Base-by-base conservation (phyloP, 2,329 filamentous ascomycete genomes). In the Alternaria solani region DNA sequence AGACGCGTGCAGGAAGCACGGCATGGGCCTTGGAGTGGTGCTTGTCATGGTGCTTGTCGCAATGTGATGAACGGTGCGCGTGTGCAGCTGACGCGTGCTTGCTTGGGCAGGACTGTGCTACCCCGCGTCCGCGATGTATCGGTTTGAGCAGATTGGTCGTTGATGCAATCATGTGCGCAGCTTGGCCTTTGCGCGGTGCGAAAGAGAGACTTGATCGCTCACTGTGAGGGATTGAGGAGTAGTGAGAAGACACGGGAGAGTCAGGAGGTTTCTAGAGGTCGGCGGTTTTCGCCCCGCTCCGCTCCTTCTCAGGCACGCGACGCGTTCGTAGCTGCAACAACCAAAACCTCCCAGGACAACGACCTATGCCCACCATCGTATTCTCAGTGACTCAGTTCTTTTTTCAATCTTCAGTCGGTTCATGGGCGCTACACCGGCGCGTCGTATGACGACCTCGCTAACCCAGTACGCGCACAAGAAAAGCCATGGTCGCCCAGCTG, bases 1-100 rank as follows among this genome's bases (percentile, higher is more conserved):
- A 54, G 55, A 52, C 43, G 47, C 59, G 48, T 38, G 49, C 56
- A 48, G 42, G 58, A 56, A 55, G 42, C 55, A 51, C 49, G 38
- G 23, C 54, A 57, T 51, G 51, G 51, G 55, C 57, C 59, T 52
- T 61, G 53, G 30, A 30, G 53, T 44, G 55, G 53, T 61, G 64
- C 57, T 64, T 63, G 49, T 68, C 63, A 52, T 51, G 55, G 59
- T 61, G 62, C 57, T 65, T 62, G 52, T 68, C 64, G 52, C 69
- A 48, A 51, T 63, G 48, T 69, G 51, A 51, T 63, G 64, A 68
- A 51, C 55, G 61, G 57, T 58, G 58, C 57, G 55, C 44, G 55
- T 56, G 58, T 51, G 59, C 57, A 58, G 65, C 63, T 69, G 66
- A 69, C 52, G 66, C 64, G 59, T 57, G 47, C 52, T 20, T 66